These are phyloP conservation scores for Yamadazyma endophytica DNA, from an alignment of 805 yeast species.

Conservation along the genomic window DNA sequence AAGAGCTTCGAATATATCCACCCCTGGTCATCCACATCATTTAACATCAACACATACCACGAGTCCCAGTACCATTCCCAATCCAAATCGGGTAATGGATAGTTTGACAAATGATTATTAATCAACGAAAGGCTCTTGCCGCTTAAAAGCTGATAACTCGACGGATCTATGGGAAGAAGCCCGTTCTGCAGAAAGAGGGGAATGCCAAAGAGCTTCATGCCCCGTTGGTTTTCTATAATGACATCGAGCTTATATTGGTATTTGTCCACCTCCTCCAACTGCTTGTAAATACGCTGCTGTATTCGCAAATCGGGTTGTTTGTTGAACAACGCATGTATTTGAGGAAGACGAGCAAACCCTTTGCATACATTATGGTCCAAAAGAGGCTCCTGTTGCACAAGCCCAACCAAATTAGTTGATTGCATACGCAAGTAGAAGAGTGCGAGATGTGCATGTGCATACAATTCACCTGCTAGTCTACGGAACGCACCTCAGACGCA, in stretches of 20 bases:
- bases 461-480: no score
- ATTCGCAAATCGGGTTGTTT: no score
- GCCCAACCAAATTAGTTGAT: no score
- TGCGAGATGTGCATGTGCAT: no score
- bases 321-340: no score
- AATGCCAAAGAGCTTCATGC: slow-evolving; percentile 48
- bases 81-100: slow-evolving; percentile 52
- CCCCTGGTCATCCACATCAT: slow-evolving; percentile 80
- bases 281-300: no score
- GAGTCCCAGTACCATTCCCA: slow-evolving; percentile 69
- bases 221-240: slow-evolving; percentile 52
- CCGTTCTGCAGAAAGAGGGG: slow-evolving; percentile 46
- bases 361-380: no score
- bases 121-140: slow-evolving; percentile 32
- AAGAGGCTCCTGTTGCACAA: no score
- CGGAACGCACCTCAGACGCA: no score
- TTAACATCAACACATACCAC: slow-evolving; percentile 71
- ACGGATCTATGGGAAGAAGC: slow-evolving; percentile 49
- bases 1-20: slow-evolving; percentile 66
- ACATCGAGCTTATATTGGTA: slow-evolving; percentile 29
- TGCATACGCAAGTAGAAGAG: no score
- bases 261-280: no score
- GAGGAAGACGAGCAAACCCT: no score
- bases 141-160: slow-evolving; percentile 41
- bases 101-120: slow-evolving; percentile 24